Evolutionary conservation across 768 basidiomycete genomes (phyloP), one percentile per base, ranked within the genome.

Genomic region (Leccinum boreale): DNA sequence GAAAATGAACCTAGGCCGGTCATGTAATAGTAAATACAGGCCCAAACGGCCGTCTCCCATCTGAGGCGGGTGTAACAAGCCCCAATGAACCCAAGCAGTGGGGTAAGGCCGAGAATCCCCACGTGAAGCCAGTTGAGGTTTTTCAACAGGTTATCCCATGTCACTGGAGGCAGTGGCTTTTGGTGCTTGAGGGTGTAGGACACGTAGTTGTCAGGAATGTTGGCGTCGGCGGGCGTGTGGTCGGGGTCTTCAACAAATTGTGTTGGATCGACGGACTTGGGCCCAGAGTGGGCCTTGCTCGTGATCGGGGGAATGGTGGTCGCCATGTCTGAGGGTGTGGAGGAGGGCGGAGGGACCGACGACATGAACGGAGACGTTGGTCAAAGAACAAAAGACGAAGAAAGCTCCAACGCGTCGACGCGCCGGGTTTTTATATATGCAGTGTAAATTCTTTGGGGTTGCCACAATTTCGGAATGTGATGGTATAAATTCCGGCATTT

Each of bases 131-230:
- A 95, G 73, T 89, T 85, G 62, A 93, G 74, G 67, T 92, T 87
- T 23, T 75, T 75, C 65, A 72, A 61, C 55, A 82, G 68, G 66
- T 86, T 91, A 28, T 75, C 68, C 83, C 79, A 84, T 4, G 78
- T 76, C 61, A 92, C 75, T 1, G 89, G 89, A 0, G 90, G 89
- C 11, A 87, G 78, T 3, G 85, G 67, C 67, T 87, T 88, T 58
- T 82, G 78, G 33, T 82, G 85, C 64, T 81, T 83, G 67, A 92
- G 79, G 4, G 86, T 90, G 72, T 88, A 80, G 23, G 85, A 76
- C 69, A 92, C 90, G 66, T 92, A 92, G 78, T 92, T 91, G 73
- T 91, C 89, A 15, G 89, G 87, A 58, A 90, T 85, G 67, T 83
- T 79, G 65, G 80, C 69, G 70, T 86, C 85, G 60, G 73, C 70